A percentile compares a stretch with the other conserved stretches of the same genome.
Conservation (phyloP, 305 asterid genomes). For the Plantago lanceolata region DNA sequence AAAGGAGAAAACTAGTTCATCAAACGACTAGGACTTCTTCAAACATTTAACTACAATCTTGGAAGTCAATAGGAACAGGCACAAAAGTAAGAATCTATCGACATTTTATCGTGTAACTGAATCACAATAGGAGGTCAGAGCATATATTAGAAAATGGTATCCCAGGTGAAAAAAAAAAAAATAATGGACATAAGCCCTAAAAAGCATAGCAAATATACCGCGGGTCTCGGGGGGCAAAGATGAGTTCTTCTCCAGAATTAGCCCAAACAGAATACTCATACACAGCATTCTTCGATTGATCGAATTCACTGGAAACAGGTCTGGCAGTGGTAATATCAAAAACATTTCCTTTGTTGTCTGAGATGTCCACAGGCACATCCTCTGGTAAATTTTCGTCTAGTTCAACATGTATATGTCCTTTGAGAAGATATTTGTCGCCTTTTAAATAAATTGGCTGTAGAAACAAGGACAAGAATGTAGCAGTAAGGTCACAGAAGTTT, state of each 20-base stretch:
- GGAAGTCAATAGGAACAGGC: background rate
- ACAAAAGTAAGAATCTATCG: background rate
- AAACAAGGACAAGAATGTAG: slow-evolving; percentile 29
- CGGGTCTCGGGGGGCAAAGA: slow-evolving; percentile 67
- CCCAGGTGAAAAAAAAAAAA: slow-evolving; percentile 14
- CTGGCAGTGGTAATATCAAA: slow-evolving; percentile 52
- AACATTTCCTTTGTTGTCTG: slow-evolving; percentile 47
- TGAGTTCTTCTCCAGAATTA: slow-evolving; percentile 54
- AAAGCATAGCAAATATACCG: slow-evolving; percentile 42
- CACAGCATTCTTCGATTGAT: slow-evolving; percentile 39
- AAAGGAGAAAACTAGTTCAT: no score
- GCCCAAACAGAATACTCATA: slow-evolving; percentile 86
- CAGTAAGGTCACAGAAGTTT: slow-evolving; percentile 6
- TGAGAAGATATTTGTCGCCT: slow-evolving; percentile 83
- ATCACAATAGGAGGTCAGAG: background rate
- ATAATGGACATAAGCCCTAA: slow-evolving; percentile 24
- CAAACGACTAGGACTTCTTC: background rate
- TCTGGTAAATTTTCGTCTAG: slow-evolving; percentile 50
- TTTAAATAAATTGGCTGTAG: slow-evolving; percentile 76
- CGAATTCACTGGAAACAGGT: slow-evolving; percentile 40
- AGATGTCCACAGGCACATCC: slow-evolving; percentile 54
- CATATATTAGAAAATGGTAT: slow-evolving; percentile 12
- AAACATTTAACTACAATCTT: background rate
- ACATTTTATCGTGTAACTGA: background rate
- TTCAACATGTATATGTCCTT: slow-evolving; percentile 63